Base-by-base conservation (phyloP, 306 rosid genomes). In the Styphnolobium japonicum region DNA sequence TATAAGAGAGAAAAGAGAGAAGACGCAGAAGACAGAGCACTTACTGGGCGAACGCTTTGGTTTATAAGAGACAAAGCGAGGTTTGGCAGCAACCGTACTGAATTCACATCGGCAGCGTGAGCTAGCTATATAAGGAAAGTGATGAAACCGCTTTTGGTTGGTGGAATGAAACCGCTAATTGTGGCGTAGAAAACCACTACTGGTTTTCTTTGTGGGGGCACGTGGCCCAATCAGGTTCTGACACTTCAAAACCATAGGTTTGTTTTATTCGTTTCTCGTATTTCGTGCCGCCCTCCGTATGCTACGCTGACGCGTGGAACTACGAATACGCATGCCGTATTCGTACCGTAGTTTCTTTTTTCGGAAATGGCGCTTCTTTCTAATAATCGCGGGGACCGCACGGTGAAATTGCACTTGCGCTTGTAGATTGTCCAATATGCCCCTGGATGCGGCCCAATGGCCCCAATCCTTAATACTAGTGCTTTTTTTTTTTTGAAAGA, bases 91-190 rank as follows among this genome's bases (percentile, higher is more conserved):
- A 5, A 37, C 37, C 84, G 81, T 76, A 68, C 76, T 82, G 90
- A 79, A 86, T 65, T 83, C 78, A 56, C 90, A 85, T 83, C 76
- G 81, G 81, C 71, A n/a, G 82, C 60, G 56, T 11, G 69, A 62
- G 58, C 34, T 72, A 75, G 63, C 97, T 88, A 90, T 86, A 85
- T 87, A 88, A 81, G 98, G 97, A 91, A 93, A 86, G 92, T 78
- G 82, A 74, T 18, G 82, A 83, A 48, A 64, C 85, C 55, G 61
- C 75, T 76, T 70, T 80, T 18, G 25, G 52, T 16, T 34, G 69
- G 80, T 52, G 72, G 15, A 39, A 7, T 16, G 31, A 89, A 90
- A 84, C 88, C 77, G 33, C 87, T 10, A 14, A 55, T 80, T 12
- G 72, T 19, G 23, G 8, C 7, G 62, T 27, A 0, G 1, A 77